Conservation (phyloP, 805 yeast genomes). For the Teunomyces panamensis region DNA sequence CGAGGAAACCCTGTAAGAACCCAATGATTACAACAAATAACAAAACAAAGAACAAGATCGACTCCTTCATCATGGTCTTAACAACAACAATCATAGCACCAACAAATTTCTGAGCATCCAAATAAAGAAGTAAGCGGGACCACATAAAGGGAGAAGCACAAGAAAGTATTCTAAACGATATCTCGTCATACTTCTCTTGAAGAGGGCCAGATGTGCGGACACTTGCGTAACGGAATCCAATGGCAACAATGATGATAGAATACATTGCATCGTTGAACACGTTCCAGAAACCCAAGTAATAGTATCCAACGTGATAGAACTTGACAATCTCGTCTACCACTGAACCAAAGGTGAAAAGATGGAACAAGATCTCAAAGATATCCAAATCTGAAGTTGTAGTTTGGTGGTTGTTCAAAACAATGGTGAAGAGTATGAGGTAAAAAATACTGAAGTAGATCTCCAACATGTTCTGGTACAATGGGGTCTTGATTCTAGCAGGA, state of each 20-base stretch:
- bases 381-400: slow-evolving; percentile 31
- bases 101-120: slow-evolving; percentile 77
- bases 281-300: slow-evolving; percentile 74
- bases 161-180: slow-evolving; percentile 68
- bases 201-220: slow-evolving; percentile 17
- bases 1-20: slow-evolving; percentile 82
- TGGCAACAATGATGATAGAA: slow-evolving; percentile 48
- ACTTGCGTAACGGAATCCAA: slow-evolving; percentile 52
- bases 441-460: slow-evolving; percentile 67
- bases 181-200: slow-evolving; percentile 43
- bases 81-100: slow-evolving; percentile 87
- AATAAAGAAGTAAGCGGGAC: slow-evolving; percentile 70
- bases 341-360: slow-evolving; percentile 64
- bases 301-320: slow-evolving; percentile 71
- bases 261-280: slow-evolving; percentile 75
- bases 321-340: slow-evolving; percentile 66
- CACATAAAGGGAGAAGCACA: slow-evolving; percentile 86
- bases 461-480: slow-evolving; percentile 72
- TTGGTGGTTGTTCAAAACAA: slow-evolving; percentile 59
- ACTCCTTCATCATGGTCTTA: slow-evolving; percentile 84
- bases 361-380: slow-evolving; percentile 54
- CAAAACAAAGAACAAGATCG: slow-evolving; percentile 75
- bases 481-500: slow-evolving; percentile 83
- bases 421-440: slow-evolving; percentile 59
- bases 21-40: slow-evolving; percentile 70